Conservation (phyloP, 2,329 filamentous ascomycete genomes). For the Aspergillus texensis region DNA sequence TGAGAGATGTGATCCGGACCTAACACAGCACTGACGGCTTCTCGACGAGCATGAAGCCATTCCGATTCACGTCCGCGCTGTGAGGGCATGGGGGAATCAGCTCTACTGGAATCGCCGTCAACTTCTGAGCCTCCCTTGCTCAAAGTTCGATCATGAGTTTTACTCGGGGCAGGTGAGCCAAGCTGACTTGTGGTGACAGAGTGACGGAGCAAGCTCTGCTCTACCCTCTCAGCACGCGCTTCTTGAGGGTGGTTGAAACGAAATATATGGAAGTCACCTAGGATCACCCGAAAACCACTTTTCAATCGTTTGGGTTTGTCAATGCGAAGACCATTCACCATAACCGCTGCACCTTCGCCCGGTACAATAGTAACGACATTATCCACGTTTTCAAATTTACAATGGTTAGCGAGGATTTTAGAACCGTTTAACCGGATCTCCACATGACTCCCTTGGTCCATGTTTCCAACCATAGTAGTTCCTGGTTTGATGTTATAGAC, state of each 20-base stretch:
- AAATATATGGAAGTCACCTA: constrained; percentile 98
- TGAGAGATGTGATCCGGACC: constrained; percentile 88
- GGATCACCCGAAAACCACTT: constrained; percentile 90
- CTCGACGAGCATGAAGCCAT: constrained; percentile 89
- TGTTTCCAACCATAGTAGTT: constrained; percentile 90
- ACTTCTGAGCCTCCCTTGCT: constrained; percentile 80
- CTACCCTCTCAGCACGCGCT: constrained; percentile 86
- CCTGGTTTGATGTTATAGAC: constrained; percentile 98
- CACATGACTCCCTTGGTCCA: constrained; percentile 78
- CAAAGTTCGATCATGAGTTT: constrained; percentile 75
- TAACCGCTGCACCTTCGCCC: constrained; percentile 88
- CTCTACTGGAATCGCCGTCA: constrained; percentile 70
- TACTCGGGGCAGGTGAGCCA: constrained; percentile 63
- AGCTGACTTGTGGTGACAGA: constrained; percentile 69
- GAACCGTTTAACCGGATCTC: constrained; percentile 94
- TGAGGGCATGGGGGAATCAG: constrained; percentile 76
- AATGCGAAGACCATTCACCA: constrained; percentile 94
- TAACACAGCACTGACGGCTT: constrained; percentile 88
- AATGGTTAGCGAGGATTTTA: constrained; percentile 89
- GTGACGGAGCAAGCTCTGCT: constrained; percentile 84
- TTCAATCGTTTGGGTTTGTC: constrained; percentile 82
- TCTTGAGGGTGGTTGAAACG: constrained; percentile 98
- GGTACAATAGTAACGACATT: constrained; percentile 91
- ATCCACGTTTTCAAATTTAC: constrained; percentile 89
- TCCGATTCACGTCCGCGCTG: constrained; percentile 76